A percentile compares a stretch with the other conserved stretches of the same genome.
These are phyloP conservation scores for Triticum turgidum DNA, from an alignment of 176 grass and related monocot genomes.

Conservation along the genomic window DNA sequence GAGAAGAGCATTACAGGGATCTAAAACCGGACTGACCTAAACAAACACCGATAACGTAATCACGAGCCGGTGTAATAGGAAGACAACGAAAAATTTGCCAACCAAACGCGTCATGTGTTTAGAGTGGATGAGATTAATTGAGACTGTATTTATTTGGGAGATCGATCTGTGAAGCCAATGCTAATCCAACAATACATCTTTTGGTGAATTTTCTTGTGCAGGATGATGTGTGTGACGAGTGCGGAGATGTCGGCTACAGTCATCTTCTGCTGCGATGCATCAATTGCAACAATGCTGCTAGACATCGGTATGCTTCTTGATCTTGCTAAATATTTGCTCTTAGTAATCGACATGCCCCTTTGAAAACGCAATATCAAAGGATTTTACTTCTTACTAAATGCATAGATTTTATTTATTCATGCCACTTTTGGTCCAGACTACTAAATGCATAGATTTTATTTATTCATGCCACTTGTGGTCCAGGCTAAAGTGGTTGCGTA, in stretches of 20 bases:
- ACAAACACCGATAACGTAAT: no score
- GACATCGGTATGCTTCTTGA: neutral
- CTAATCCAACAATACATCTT: neutral
- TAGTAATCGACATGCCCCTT: neutral
- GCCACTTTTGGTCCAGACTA: neutral
- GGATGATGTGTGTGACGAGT: constrained; percentile 3
- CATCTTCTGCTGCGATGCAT: neutral
- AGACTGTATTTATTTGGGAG: neutral
- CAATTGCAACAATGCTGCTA: neutral
- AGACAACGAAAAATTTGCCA: no score
- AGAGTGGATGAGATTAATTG: neutral
- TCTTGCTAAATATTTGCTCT: neutral
- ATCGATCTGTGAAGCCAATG: neutral
- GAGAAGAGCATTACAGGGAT: no score
- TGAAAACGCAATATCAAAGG: neutral
- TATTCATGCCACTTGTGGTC: neutral
- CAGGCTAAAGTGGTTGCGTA: neutral
- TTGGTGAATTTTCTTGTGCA: neutral
- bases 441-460: neutral
- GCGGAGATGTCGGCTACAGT: neutral
- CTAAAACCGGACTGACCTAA: no score
- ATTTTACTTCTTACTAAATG: neutral
- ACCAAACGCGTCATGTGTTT: neutral
- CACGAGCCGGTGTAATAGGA: no score
- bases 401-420: neutral